Conservation (phyloP, 805 yeast species). For the Nakazawaea siamensis region DNA sequence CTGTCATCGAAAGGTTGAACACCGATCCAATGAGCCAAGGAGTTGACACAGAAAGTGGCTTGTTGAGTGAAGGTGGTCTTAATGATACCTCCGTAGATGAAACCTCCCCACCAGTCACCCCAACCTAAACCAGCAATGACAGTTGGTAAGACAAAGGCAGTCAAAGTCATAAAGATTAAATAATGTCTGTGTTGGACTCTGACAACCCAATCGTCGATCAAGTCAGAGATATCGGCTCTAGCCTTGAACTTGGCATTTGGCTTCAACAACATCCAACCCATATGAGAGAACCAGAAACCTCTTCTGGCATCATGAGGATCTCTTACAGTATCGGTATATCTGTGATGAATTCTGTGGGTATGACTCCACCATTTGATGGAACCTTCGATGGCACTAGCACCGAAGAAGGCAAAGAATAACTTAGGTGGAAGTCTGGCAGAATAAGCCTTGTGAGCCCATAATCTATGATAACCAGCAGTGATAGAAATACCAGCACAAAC, state of each 20-base stretch:
- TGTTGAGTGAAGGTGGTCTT: slow-evolving; percentile 70
- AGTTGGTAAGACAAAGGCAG: slow-evolving; percentile 58
- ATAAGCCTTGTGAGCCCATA: slow-evolving; percentile 72
- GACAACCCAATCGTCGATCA: slow-evolving; percentile 72
- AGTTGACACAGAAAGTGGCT: slow-evolving; percentile 81
- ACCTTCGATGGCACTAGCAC: slow-evolving; percentile 80
- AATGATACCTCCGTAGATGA: slow-evolving; percentile 66
- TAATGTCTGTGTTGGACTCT: slow-evolving; percentile 79
- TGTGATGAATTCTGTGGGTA: slow-evolving; percentile 77
- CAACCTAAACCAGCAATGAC: slow-evolving; percentile 45
- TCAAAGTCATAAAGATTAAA: slow-evolving; percentile 47
- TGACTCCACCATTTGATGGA: slow-evolving; percentile 89
- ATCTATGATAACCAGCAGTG: slow-evolving; percentile 80
- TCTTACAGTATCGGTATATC: slow-evolving; percentile 76
- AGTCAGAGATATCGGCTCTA: slow-evolving; percentile 73
- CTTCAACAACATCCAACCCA: slow-evolving; percentile 79
- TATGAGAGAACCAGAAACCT: slow-evolving; percentile 78
- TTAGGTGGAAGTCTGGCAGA: slow-evolving; percentile 53
- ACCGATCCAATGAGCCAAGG: slow-evolving; percentile 84
- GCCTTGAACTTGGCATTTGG: slow-evolving; percentile 81
- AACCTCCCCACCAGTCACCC: slow-evolving; percentile 64
- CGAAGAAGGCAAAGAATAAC: slow-evolving; percentile 64
- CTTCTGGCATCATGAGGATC: slow-evolving; percentile 83
- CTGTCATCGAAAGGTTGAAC: slow-evolving; percentile 80
- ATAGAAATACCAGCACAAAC: slow-evolving; percentile 61